These are phyloP conservation scores for Fusarium domesticum DNA, from an alignment of 2,329 filamentous ascomycete genomes.

Conservation along the genomic window DNA sequence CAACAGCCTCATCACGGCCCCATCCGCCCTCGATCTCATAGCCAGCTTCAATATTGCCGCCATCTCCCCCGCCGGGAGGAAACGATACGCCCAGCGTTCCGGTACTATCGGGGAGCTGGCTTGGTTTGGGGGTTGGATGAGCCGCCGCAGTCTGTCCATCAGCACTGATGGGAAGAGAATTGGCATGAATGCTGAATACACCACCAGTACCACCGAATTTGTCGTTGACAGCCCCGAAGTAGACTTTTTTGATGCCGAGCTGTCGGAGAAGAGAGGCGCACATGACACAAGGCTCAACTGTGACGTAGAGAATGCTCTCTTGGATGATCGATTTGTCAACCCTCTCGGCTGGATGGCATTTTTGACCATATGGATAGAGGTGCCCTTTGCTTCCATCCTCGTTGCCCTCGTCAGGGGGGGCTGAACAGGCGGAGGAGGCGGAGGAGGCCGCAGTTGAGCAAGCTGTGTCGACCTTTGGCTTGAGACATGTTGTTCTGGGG, in stretches of 20 bases:
- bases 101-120: constrained; percentile 38
- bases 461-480: constrained; percentile 32
- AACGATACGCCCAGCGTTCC: constrained; percentile 38
- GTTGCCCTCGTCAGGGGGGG: constrained; percentile 43
- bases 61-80: constrained; percentile 47
- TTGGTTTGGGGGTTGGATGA: constrained; percentile 36
- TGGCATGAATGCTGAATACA: constrained; percentile 79
- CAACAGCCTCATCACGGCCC: constrained; percentile 89
- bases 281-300: constrained; percentile 98
- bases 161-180: constrained; percentile 44
- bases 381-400: constrained; percentile 55
- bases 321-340: constrained; percentile 67
- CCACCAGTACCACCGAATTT: constrained; percentile 95
- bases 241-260: constrained; percentile 82
- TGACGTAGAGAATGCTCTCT: constrained; percentile 83
- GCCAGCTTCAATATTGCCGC: constrained; percentile 69
- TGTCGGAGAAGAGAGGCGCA: constrained; percentile 91
- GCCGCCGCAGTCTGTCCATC: constrained; percentile 41
- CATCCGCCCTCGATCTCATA: constrained; percentile 85
- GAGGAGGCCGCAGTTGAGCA: constrained; percentile 24
- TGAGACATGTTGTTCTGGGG: constrained; percentile 33
- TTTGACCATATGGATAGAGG: constrained; percentile 60
- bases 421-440: constrained; percentile 21
- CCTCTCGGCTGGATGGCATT: constrained; percentile 51
- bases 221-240: constrained; percentile 94